Evolutionary conservation across 257 asterid genomes (phyloP).

Genomic region (Eustoma russellianum): DNA sequence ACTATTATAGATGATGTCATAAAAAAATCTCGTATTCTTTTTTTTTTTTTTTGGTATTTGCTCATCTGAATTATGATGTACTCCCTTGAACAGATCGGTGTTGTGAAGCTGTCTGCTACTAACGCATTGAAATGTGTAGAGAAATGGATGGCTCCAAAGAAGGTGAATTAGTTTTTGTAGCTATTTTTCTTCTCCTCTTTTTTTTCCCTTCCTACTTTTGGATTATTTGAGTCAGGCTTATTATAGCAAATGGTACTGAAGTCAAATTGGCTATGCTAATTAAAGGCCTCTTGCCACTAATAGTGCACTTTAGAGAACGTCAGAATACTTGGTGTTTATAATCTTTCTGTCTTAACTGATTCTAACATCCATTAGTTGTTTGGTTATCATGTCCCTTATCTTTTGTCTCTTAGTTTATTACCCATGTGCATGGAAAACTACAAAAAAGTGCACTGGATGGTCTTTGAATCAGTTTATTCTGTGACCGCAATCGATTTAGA

Average conservation of each 20-base stretch:
- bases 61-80: background rate
- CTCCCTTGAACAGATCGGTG: constrained; percentile 47
- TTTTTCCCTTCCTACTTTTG: too few species aligned
- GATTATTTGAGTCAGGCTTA: background rate
- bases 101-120: constrained; percentile 60
- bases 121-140: constrained; percentile 37
- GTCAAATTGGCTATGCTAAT: background rate
- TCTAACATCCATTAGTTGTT: too few species aligned
- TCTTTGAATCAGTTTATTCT: too few species aligned
- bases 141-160: constrained; percentile 79
- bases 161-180: constrained; percentile 27
- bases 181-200: too few species aligned
- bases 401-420: background rate
- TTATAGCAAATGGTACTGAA: background rate
- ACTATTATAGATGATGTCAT: too few species aligned
- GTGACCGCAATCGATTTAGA: too few species aligned
- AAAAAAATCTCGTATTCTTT: too few species aligned
- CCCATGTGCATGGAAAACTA: background rate
- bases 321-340: too few species aligned
- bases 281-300: too few species aligned
- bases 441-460: too few species aligned
- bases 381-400: too few species aligned
- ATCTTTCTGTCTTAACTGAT: too few species aligned
- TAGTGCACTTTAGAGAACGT: background rate
- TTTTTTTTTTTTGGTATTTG: background rate